These are phyloP conservation scores for Termitomyces sp. DNA, from an alignment of 768 basidiomycete species.

Conservation along the genomic window DNA sequence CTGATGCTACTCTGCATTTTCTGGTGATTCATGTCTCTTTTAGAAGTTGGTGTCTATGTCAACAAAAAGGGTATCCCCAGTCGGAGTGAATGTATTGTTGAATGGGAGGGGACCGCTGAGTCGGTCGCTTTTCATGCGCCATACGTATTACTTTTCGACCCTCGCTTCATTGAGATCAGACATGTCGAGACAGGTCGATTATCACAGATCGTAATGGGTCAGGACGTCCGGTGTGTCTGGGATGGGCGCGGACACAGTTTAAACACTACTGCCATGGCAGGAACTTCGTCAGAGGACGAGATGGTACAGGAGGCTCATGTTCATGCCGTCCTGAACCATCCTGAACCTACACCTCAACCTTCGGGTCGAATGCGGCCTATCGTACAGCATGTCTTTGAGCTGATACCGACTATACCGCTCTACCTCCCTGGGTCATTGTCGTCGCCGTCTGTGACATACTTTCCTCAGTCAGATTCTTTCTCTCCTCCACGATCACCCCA, in stretches of 20 bases:
- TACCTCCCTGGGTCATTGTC: slow-evolving; percentile 61
- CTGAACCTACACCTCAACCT: slow-evolving; percentile 39
- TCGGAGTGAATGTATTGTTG: slow-evolving; percentile 66
- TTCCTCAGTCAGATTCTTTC: slow-evolving; percentile 39
- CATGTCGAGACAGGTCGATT: slow-evolving; percentile 79
- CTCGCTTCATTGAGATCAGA: slow-evolving; percentile 87
- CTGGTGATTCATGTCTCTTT: slow-evolving; percentile 8
- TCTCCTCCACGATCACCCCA: slow-evolving; percentile 59
- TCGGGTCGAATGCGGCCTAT: slow-evolving; percentile 44
- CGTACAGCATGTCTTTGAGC: slow-evolving; percentile 74
- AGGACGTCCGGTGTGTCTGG: slow-evolving; percentile 85
- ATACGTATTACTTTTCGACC: slow-evolving; percentile 84
- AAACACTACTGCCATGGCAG: slow-evolving; percentile 63
- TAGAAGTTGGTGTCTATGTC: slow-evolving; percentile 91
- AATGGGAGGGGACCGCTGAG: slow-evolving; percentile 94
- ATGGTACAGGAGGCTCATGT: slow-evolving; percentile 79
- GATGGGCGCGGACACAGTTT: slow-evolving; percentile 65
- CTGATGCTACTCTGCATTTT: not conserved
- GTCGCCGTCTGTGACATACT: slow-evolving; percentile 54
- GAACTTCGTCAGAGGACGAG: slow-evolving; percentile 41
- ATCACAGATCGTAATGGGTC: slow-evolving; percentile 78
- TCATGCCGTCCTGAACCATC: slow-evolving; percentile 79
- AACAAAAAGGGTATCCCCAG: slow-evolving; percentile 89
- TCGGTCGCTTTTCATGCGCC: slow-evolving; percentile 87
- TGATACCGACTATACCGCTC: slow-evolving; percentile 73